A percentile compares a stretch with the other conserved stretches of the same genome.
Evolutionary conservation across 2,329 filamentous ascomycete genomes (phyloP).

Genomic region (Colletotrichum liriopes): DNA sequence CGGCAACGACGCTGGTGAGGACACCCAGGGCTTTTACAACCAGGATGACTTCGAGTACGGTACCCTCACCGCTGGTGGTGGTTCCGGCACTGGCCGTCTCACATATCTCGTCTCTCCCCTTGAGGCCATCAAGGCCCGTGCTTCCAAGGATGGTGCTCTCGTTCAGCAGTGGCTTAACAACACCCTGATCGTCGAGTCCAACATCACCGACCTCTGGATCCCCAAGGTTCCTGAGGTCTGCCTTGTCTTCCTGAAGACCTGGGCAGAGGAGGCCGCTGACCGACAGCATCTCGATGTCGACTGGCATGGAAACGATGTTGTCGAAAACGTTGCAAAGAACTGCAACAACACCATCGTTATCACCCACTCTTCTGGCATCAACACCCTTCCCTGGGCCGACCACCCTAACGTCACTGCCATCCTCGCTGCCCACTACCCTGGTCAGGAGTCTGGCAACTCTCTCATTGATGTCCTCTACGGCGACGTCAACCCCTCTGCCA

Average conservation of each 20-base stretch:
- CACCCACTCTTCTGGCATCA: slow-evolving; percentile 78
- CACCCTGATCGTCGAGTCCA: slow-evolving; percentile 56
- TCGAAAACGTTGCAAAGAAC: slow-evolving; percentile 40
- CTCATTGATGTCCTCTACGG: slow-evolving; percentile 79
- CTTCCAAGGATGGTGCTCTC: slow-evolving; percentile 57
- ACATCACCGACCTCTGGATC: slow-evolving; percentile 63
- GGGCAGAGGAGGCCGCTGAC: slow-evolving; percentile 76
- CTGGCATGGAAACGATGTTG: slow-evolving; percentile 72
- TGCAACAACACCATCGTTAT: slow-evolving; percentile 73
- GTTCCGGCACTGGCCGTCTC: slow-evolving; percentile 69
- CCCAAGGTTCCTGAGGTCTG: slow-evolving; percentile 74
- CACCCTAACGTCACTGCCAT: slow-evolving; percentile 77
- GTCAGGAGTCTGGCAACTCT: slow-evolving; percentile 80
- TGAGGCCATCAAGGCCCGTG: slow-evolving; percentile 70
- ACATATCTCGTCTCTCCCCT: slow-evolving; percentile 79
- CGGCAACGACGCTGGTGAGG: slow-evolving; percentile 75
- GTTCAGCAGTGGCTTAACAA: slow-evolving; percentile 63
- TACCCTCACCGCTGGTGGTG: slow-evolving; percentile 73
- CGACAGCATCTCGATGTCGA: slow-evolving; percentile 68
- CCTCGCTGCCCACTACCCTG: slow-evolving; percentile 79
- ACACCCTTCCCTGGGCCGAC: slow-evolving; percentile 70
- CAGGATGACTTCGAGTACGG: slow-evolving; percentile 75
- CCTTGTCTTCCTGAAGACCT: slow-evolving; percentile 76
- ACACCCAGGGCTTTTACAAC: slow-evolving; percentile 77
- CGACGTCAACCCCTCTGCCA: slow-evolving; percentile 77